A percentile compares a stretch with the other conserved stretches of the same genome.
Evolutionary conservation across 2,329 filamentous ascomycete species (phyloP).

Genomic region (Pseudopithomyces chartarum): DNA sequence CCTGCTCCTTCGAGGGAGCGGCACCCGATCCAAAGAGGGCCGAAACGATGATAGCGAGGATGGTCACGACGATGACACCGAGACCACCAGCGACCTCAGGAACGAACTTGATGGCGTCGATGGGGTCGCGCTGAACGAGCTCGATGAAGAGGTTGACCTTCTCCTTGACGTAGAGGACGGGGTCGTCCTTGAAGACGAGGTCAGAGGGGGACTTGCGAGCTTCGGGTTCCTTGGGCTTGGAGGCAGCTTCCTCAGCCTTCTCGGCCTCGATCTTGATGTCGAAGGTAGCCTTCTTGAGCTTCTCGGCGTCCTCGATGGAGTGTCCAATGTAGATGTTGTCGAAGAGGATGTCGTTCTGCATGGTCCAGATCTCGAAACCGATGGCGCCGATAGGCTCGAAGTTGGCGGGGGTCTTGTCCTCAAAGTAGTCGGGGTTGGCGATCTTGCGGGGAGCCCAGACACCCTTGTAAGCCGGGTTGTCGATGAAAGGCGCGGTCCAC

Average conservation of each 20-base stretch:
- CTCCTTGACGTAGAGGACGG: slow-evolving; percentile 84
- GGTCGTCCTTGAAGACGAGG: slow-evolving; percentile 89
- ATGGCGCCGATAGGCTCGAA: slow-evolving; percentile 98
- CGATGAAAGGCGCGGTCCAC: slow-evolving; percentile 89
- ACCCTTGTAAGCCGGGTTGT: slow-evolving; percentile 99
- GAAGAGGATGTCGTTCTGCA: slow-evolving; percentile 98
- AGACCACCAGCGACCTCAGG: slow-evolving; percentile 88
- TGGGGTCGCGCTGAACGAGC: slow-evolving; percentile 79
- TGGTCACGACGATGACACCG: slow-evolving; percentile 69
- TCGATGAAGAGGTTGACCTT: slow-evolving; percentile 91
- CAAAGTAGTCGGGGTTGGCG: slow-evolving; percentile 91
- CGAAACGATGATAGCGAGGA: slow-evolving; percentile 72
- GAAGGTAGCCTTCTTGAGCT: slow-evolving; percentile 88
- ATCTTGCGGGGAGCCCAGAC: slow-evolving; percentile 95
- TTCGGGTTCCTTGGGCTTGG: slow-evolving; percentile 73
- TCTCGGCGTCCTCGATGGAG: slow-evolving; percentile 88
- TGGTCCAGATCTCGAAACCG: slow-evolving; percentile 99
- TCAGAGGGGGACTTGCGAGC: slow-evolving; percentile 73
- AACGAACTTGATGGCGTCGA: slow-evolving; percentile 85
- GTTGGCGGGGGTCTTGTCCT: slow-evolving; percentile 96
- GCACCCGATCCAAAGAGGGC: slow-evolving; percentile 69
- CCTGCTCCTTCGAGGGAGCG: slow-evolving; percentile 66
- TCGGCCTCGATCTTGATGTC: slow-evolving; percentile 85
- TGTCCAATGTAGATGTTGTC: slow-evolving; percentile 99
- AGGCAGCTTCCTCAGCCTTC: slow-evolving; percentile 76